A percentile compares a stretch with the other conserved stretches of the same genome.
phyloP scores from a whole-genome alignment of 208 protist genomes.

The Histomonas meleagridis region DNA sequence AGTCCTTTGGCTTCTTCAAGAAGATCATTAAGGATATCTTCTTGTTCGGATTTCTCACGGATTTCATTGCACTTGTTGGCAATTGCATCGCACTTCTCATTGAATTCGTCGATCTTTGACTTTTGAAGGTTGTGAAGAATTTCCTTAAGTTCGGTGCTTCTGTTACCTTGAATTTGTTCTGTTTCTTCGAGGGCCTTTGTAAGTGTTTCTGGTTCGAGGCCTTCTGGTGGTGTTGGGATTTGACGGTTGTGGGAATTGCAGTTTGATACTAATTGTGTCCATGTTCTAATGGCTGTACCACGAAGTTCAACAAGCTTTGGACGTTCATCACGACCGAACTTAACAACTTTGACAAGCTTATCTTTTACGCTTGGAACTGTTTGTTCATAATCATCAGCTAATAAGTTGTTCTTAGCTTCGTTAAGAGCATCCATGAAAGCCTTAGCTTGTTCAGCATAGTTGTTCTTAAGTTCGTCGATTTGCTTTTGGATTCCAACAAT shows the following conservation, averaged over 20 bases:
- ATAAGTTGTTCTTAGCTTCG: neutral
- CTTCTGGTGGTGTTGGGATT: neutral
- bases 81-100: neutral
- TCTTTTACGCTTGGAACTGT: neutral
- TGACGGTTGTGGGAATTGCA: neutral
- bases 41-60: neutral
- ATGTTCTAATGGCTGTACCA: neutral
- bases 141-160: neutral
- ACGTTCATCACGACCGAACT: neutral
- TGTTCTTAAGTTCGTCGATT: neutral
- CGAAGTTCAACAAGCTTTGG: neutral
- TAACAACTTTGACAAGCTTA: neutral
- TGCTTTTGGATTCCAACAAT: neutral
- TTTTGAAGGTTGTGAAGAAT: neutral
- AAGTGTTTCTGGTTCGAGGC: neutral
- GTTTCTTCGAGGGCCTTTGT: neutral
- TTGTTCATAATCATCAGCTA: neutral
- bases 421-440: neutral
- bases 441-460: neutral
- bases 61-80: neutral
- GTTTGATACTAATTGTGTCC: neutral
- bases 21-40: neutral
- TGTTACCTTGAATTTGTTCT: neutral
- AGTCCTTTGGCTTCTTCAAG: neutral
- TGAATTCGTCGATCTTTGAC: neutral